Evolutionary conservation across 768 basidiomycete species (phyloP), one percentile per base, ranked within the genome.

Genomic region (Lentinula boryana): DNA sequence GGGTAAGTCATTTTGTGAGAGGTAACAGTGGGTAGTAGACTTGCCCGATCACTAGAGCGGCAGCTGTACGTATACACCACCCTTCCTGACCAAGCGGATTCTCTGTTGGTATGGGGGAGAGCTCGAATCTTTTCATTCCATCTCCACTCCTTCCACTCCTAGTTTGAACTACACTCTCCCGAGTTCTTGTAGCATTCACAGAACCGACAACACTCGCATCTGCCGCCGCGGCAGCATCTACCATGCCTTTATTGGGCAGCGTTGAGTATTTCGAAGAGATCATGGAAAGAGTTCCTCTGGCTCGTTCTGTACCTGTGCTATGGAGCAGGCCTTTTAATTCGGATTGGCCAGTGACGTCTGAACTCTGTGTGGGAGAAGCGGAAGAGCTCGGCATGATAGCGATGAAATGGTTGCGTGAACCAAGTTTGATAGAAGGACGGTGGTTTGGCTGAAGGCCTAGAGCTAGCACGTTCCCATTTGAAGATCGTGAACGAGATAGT

Each of bases 1-100:
- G 54, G 32, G 31, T 33, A 16, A 32, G 60, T 63, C 31, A 58
- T 32, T 53, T 55, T 35, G 13, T 27, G 27, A 27, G 4, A 23
- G 53, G 44, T 38, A 44, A 38, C 1, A 8, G 36, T 12, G 13
- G 27, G 27, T 27, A 18, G 36, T 23, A 52, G 27, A 75, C 77
- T 55, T 61, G 87, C 89, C 90, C 90, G 63, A 92, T 91, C 49
- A 92, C 80, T 61, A 92, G 76, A 0, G 87, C 88, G 27, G 80
- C 90, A 0, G 91, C 90, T 0, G 86, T 87, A 66, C 80, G 77
- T 69, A 95, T 93, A 68, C 81, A 85, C 23, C 75, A 77, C 6
- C 86, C 88, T 63, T 88, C 84, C 62, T 88, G 83, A 1, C 89
- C 87, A 0, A 90, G 72, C 31, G 86, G 86, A 67, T 89, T 89